Evolutionary conservation across 2,329 filamentous ascomycete genomes (phyloP).

Genomic region (Talaromyces sp.): DNA sequence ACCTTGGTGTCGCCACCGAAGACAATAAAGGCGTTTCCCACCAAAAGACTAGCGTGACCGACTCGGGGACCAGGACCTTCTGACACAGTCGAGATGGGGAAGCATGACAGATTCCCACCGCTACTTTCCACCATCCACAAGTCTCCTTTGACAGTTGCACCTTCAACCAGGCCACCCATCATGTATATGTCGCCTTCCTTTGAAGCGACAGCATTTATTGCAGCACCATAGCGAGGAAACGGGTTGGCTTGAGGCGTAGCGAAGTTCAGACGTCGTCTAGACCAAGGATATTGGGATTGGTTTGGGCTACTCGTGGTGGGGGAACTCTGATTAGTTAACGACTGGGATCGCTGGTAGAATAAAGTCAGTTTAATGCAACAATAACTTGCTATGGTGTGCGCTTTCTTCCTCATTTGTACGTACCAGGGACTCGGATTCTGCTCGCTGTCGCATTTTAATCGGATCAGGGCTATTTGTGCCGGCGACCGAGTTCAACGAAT

Average conservation of each 20-base stretch:
- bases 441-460: constrained; percentile 51
- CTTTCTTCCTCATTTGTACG: constrained; percentile 17
- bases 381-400: neutral
- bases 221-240: constrained; percentile 94
- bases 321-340: constrained; percentile 52
- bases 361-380: neutral
- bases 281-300: constrained; percentile 90
- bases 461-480: constrained; percentile 62
- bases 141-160: constrained; percentile 92
- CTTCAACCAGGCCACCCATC: constrained; percentile 94
- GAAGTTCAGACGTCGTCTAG: constrained; percentile 81
- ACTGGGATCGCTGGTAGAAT: constrained; percentile 27
- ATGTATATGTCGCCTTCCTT: constrained; percentile 97
- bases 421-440: constrained; percentile 53
- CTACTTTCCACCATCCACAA: constrained; percentile 96
- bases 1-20: constrained; percentile 98
- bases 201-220: constrained; percentile 84
- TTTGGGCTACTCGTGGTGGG: constrained; percentile 53
- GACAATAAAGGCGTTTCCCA: constrained; percentile 98
- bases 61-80: constrained; percentile 94
- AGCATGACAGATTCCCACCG: constrained; percentile 75
- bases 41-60: constrained; percentile 85
- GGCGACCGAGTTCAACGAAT: constrained; percentile 63
- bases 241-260: constrained; percentile 75
- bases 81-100: constrained; percentile 82